phyloP scores from a whole-genome alignment of 169 alveolate genomes.

The Plasmodium gallinaceum region DNA sequence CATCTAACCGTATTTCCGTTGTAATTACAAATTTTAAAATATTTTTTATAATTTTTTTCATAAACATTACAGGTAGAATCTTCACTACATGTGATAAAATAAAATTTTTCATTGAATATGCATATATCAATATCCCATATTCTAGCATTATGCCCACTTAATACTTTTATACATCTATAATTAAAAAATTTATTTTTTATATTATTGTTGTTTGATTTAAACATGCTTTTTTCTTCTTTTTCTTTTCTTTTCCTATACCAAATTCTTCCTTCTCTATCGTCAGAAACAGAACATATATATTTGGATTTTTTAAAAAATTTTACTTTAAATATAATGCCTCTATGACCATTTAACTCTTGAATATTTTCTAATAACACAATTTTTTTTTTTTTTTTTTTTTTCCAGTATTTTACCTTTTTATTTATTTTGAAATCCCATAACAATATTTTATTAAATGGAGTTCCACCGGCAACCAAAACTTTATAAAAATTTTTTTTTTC shows the following conservation, averaged over 20 bases:
- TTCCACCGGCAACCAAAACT: slow-evolving; percentile 51
- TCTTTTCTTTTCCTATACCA: slow-evolving; percentile 21
- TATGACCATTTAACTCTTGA: slow-evolving; percentile 57
- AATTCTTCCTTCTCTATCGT: slow-evolving; percentile 71
- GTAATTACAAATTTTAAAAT: slow-evolving; percentile 27
- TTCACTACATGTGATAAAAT: slow-evolving; percentile 70
- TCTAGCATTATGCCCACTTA: slow-evolving; percentile 68
- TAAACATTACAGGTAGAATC: slow-evolving; percentile 58
- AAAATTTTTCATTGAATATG: slow-evolving; percentile 9
- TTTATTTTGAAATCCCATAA: slow-evolving; percentile 42
- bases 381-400: background rate
- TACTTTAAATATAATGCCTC: slow-evolving; percentile 73
- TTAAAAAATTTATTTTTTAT: background rate
- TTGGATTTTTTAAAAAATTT: slow-evolving; percentile 52
- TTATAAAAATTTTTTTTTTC: slow-evolving; percentile 27
- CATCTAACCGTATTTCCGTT: slow-evolving; percentile 41
- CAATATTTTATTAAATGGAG: slow-evolving; percentile 68
- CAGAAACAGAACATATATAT: slow-evolving; percentile 59
- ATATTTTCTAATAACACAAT: background rate
- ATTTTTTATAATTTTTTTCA: background rate
- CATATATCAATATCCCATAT: slow-evolving; percentile 74
- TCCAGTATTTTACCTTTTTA: slow-evolving; percentile 1
- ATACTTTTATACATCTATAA: slow-evolving; percentile 17
- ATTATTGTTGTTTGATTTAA: background rate
- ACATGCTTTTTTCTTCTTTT: background rate